Evolutionary conservation across 2,329 filamentous ascomycete genomes (phyloP).

Genomic region (Cryphonectria naterciae): DNA sequence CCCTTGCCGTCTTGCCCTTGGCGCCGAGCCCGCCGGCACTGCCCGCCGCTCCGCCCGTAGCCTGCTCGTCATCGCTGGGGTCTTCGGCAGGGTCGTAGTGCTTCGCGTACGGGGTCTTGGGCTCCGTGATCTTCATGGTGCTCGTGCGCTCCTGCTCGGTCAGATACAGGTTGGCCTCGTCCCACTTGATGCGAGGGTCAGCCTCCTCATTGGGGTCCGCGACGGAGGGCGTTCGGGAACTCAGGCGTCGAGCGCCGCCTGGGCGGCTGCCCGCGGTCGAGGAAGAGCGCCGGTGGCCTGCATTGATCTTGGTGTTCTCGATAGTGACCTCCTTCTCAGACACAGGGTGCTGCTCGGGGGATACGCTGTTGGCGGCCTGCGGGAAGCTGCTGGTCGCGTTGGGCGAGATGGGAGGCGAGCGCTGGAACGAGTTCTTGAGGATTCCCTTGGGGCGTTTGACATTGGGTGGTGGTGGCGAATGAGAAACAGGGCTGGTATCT

Average conservation of each 20-base stretch:
- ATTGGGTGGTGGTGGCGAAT: constrained; percentile 47
- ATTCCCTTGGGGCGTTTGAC: constrained; percentile 65
- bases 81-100: constrained; percentile 91
- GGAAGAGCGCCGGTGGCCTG: constrained; percentile 83
- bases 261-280: constrained; percentile 64
- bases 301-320: constrained; percentile 93
- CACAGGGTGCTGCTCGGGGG: constrained; percentile 49
- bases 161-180: constrained; percentile 96
- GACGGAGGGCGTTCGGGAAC: constrained; percentile 50
- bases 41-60: not conserved
- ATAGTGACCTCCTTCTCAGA: constrained; percentile 88
- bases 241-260: constrained; percentile 69
- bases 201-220: constrained; percentile 51
- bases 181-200: constrained; percentile 88
- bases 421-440: constrained; percentile 83
- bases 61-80: constrained; percentile 76
- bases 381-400: constrained; percentile 38
- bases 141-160: constrained; percentile 93
- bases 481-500: constrained; percentile 43
- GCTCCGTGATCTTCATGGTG: constrained; percentile 99
- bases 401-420: constrained; percentile 60
- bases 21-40: constrained; percentile 68
- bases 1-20: constrained; percentile 30
- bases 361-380: constrained; percentile 30
- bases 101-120: constrained; percentile 94